phyloP scores from a whole-genome alignment of 495 filamentous ascomycete species.

The Lophium mytilinum region DNA sequence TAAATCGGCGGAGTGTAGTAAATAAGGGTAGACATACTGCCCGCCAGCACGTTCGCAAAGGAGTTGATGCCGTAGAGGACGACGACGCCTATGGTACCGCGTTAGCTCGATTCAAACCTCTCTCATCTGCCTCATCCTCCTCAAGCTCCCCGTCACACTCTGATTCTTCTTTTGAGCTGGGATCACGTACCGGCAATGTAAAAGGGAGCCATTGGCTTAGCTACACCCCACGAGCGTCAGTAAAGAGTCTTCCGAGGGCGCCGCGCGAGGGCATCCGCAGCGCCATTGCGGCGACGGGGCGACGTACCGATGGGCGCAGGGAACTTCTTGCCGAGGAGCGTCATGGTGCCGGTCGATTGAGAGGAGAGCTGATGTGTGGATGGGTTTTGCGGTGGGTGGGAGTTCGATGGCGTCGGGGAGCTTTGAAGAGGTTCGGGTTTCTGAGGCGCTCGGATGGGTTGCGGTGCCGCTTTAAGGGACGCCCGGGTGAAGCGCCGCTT shows the following conservation, averaged over 20 bases:
- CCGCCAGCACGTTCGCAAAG: conserved; percentile 57
- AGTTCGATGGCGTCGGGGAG: conserved; percentile 3
- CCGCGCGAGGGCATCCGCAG: neutral
- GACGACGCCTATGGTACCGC: conserved; percentile 52
- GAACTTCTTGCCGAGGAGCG: conserved; percentile 89
- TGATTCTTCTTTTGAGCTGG: neutral
- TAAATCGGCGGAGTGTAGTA: neutral
- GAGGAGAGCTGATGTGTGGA: neutral
- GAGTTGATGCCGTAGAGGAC: conserved; percentile 85
- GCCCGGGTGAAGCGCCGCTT: neutral
- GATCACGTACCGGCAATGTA: conserved; percentile 75
- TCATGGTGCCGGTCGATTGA: conserved; percentile 49
- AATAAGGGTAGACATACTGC: conserved; percentile 51
- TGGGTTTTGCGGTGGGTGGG: conserved; percentile 3
- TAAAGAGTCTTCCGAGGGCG: conserved; percentile 2
- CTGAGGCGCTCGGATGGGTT: neutral
- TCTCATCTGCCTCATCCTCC: neutral
- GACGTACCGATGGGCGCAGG: conserved; percentile 75
- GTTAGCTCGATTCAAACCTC: neutral
- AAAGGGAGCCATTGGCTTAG: conserved; percentile 83
- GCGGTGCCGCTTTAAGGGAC: neutral
- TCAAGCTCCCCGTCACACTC: neutral
- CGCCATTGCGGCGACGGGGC: conserved; percentile 10
- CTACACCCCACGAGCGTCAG: conserved; percentile 42
- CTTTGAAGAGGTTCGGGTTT: conserved; percentile 10